Conservation (phyloP, 2,329 filamentous ascomycete species). For the Raffaelea albimanens region DNA sequence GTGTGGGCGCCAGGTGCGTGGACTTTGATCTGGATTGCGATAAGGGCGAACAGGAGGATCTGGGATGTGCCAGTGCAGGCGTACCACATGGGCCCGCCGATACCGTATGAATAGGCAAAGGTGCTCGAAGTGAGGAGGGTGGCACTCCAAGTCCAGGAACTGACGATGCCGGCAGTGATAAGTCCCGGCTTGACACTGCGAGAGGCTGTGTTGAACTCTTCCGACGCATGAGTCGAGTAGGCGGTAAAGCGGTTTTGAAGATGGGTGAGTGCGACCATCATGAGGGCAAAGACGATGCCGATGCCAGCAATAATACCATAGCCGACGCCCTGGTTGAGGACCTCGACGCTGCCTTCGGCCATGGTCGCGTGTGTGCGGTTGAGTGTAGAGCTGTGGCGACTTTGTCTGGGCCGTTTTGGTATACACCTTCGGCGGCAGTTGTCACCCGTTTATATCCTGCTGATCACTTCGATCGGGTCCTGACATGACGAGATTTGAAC, state of each 20-base stretch:
- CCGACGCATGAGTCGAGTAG: constrained; percentile 29
- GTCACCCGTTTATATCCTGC: no score
- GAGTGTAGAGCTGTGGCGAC: no score
- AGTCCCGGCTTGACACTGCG: constrained; percentile 33
- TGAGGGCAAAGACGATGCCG: constrained; percentile 30
- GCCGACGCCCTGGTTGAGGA: constrained; percentile 26
- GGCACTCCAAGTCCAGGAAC: constrained; percentile 39
- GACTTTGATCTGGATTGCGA: constrained; percentile 31
- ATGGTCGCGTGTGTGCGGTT: no score
- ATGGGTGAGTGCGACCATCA: constrained; percentile 24
- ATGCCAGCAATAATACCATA: constrained; percentile 42
- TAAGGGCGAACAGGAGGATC: constrained; percentile 29
- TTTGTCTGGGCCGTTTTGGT: no score
- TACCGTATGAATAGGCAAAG: constrained; percentile 30
- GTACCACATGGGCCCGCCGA: constrained; percentile 32
- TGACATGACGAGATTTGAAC: no score
- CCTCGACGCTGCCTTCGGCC: no score
- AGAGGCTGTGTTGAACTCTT: constrained; percentile 38
- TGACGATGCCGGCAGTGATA: constrained; percentile 35
- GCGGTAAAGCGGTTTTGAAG: constrained; percentile 28
- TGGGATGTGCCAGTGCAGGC: constrained; percentile 28
- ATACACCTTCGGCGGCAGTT: no score
- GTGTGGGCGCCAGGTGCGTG: constrained; percentile 30
- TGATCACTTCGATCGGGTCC: no score
- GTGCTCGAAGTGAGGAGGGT: constrained; percentile 31